Base-by-base conservation (phyloP, 305 asterid species). In the Fraxinus xanthoxyloides region DNA sequence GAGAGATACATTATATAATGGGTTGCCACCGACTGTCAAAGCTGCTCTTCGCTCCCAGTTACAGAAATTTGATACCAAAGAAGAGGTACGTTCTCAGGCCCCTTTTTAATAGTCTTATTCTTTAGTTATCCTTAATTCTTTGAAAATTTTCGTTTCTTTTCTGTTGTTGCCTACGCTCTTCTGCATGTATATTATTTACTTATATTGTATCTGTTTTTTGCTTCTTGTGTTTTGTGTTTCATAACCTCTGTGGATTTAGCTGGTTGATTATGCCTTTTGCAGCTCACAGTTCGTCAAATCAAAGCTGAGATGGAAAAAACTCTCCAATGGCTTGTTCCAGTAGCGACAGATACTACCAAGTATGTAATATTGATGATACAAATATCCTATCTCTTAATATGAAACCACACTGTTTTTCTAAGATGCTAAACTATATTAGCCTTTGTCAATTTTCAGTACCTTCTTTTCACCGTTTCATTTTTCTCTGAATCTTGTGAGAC, bases 251-350 rank as follows among this genome's bases (percentile, higher is more conserved):
- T 76, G 26, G 54, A 81, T 63, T 79, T 75, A 82, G 81, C 80
- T 56, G 28, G 70, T 82, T 80, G 70, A 35, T 67, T 78, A 78
- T 82, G 65, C 35, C 35, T 86, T 72, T 85, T 87, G 88, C 94
- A 97, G 99, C 89, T 94, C 76, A 86, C 97, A 8, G 85, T 89
- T 84, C 90, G 93, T 88, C 97, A 93, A 89, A 93, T 94, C 63
- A 97, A 92, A 89, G 93, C 94, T 17, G 97, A 94, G 89, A 97
- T 97, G 98, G 99, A 94, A 82, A 94, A 91, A 87, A 88, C 94
- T 77, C 97, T 96, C 4, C 97, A 90, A 48, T 96, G 99, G 99
- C 98, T 96, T 85, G 98, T 94, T 76, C 99, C 99, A 13, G 85
- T 94, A 43, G 98, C 99, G n/a, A 63, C 95, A 51, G 98, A 97